Percentiles rank a stretch among this genome's conserved stretches.
phyloP scores from a whole-genome alignment of 257 asterid species.

The Coffea canephora region DNA sequence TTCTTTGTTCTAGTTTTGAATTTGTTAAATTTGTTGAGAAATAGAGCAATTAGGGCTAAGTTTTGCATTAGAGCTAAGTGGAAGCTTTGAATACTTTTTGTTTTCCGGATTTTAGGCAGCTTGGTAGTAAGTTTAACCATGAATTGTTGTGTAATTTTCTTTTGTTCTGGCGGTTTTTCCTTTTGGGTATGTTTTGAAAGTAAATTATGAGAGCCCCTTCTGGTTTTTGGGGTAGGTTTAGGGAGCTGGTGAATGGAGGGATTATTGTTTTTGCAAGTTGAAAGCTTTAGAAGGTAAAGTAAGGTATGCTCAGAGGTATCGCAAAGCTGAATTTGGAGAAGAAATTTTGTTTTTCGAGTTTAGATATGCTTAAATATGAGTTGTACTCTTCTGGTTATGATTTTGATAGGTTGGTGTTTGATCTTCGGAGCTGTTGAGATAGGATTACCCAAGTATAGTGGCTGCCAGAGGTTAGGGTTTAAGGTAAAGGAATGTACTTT shows the following conservation, averaged over 20 bases:
- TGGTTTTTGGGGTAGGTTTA: not conserved
- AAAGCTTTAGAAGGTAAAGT: not conserved
- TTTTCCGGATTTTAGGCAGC: too few species aligned
- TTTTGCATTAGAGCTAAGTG: too few species aligned
- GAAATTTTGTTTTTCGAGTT: not conserved
- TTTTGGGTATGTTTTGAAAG: too few species aligned
- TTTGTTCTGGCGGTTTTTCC: too few species aligned
- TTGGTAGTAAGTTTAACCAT: too few species aligned
- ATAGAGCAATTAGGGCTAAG: too few species aligned
- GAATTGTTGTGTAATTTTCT: not conserved
- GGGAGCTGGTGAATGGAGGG: not conserved
- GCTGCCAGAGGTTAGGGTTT: not conserved
- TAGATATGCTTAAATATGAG: not conserved
- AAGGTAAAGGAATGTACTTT: too few species aligned
- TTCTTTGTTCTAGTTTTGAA: not conserved
- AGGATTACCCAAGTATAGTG: not conserved
- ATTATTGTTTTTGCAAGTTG: not conserved
- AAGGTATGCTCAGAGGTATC: not conserved
- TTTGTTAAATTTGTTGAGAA: not conserved
- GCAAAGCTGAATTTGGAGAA: not conserved
- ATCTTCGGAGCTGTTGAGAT: not conserved
- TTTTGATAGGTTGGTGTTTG: not conserved
- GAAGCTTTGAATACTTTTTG: too few species aligned
- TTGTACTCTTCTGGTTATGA: not conserved
- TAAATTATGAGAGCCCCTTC: too few species aligned